Percentiles rank a stretch among this genome's conserved stretches.
These are phyloP conservation scores for Alternaria tenuissima DNA, from an alignment of 2,329 filamentous ascomycete genomes.

Conservation along the genomic window DNA sequence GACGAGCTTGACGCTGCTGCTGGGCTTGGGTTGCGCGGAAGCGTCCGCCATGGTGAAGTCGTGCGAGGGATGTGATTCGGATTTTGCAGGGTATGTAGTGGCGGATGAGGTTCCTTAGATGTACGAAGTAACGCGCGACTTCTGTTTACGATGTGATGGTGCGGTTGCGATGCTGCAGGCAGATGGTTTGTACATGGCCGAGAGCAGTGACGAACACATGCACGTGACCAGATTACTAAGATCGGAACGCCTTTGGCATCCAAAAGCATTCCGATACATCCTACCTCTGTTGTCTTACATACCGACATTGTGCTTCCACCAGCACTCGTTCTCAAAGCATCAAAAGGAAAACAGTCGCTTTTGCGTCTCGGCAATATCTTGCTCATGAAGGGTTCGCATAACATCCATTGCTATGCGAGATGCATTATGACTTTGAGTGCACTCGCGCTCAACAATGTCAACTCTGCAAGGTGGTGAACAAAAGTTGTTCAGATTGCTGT, in stretches of 20 bases:
- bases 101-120: neutral
- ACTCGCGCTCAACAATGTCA: neutral
- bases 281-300: neutral
- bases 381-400: neutral
- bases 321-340: neutral
- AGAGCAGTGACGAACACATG: slow-evolving; percentile 26
- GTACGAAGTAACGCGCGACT: neutral
- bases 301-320: neutral
- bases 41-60: slow-evolving; percentile 71
- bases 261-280: neutral
- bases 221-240: slow-evolving; percentile 26
- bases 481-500: neutral
- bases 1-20: slow-evolving; percentile 99
- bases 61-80: slow-evolving; percentile 9
- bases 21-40: slow-evolving; percentile 81
- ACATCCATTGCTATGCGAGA: neutral
- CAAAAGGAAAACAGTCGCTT: neutral
- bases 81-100: neutral
- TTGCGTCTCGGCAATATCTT: neutral
- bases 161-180: slow-evolving; percentile 23
- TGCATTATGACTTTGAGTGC: neutral
- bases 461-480: neutral
- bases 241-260: neutral
- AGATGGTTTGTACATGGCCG: slow-evolving; percentile 21
- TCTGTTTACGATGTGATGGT: slow-evolving; percentile 7